These are phyloP conservation scores for Ogataea methanolica DNA, from an alignment of 805 yeast genomes.

Conservation along the genomic window DNA sequence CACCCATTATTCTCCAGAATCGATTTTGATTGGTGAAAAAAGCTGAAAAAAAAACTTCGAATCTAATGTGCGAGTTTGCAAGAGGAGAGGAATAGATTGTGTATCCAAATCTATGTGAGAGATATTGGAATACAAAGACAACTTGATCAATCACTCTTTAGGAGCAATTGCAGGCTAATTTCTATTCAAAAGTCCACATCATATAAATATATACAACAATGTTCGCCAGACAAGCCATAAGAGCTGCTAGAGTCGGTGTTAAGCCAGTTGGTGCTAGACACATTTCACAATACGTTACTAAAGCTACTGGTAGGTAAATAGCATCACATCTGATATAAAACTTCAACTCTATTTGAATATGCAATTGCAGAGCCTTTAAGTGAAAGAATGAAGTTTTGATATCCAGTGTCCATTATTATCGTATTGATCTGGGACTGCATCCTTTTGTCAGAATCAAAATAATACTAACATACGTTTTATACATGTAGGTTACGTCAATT, in stretches of 20 bases:
- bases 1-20: background rate
- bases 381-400: background rate
- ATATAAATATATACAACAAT: conserved; percentile 7
- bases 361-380: background rate
- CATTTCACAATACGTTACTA: conserved; percentile 33
- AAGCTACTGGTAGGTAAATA: conserved; percentile 32
- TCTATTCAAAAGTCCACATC: background rate
- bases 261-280: conserved; percentile 33
- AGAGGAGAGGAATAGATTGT: background rate
- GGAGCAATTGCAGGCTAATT: no score
- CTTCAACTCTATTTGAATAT: background rate
- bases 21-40: conserved; percentile 17
- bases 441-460: background rate
- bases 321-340: no score
- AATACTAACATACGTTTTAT: background rate
- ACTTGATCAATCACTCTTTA: background rate
- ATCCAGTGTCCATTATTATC: background rate
- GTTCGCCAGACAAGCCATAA: conserved; percentile 32
- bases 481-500: conserved; percentile 36
- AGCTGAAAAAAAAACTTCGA: background rate
- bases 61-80: background rate
- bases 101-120: no score
- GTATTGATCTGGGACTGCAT: background rate
- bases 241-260: conserved; percentile 24
- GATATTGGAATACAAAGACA: background rate